Evolutionary conservation across 257 asterid genomes (phyloP), one percentile per base, ranked within the genome.

Genomic region (Osmanthus fragrans): DNA sequence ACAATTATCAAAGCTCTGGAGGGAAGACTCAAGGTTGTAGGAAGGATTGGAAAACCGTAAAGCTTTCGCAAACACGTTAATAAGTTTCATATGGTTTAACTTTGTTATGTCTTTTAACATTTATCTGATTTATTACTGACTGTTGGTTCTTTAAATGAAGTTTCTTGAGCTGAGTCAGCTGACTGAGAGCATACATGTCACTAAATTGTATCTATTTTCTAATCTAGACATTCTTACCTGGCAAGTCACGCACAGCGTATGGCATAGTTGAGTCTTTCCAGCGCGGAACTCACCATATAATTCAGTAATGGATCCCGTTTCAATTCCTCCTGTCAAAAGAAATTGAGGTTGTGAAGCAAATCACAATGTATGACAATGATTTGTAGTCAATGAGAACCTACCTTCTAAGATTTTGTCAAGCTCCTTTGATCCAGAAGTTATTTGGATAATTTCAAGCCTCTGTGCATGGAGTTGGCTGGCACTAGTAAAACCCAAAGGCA

Each of bases 231-330:
- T 42, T 78, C 88, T 79, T 86, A 95, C 97, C 83, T 93, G 98
- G 92, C 98, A 93, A 78, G 97, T 90, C 63, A 95, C 99, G 80
- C 98, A 95, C 7, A 93, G 87, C 6, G 98, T 95, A 76, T 95
- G 98, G 80, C 99, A 95, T 12, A 95, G 90, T 86, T 95, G 99
- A 88, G 99, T 95, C 87, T 95, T 95, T 78, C 99, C 99, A 80
- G 94, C 88, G 49, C 98, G 97, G 42, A 87, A 93, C 79, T 95
- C 99, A 66, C 98, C 99, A 75, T 93, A 95, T 69, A 95, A 11
- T 83, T 95, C 97, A 37, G 99, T 95, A 37, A 95, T 95, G 18
- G 98, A 93, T 16, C 98, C 99, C 0, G 97, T 91, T 85, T 95
- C 99, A 67, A 95, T 87, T 65, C 99, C 98, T 72, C 98, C 99